Base-by-base conservation (phyloP, 148 eudicot genomes). In the Amaranthus palmeri region DNA sequence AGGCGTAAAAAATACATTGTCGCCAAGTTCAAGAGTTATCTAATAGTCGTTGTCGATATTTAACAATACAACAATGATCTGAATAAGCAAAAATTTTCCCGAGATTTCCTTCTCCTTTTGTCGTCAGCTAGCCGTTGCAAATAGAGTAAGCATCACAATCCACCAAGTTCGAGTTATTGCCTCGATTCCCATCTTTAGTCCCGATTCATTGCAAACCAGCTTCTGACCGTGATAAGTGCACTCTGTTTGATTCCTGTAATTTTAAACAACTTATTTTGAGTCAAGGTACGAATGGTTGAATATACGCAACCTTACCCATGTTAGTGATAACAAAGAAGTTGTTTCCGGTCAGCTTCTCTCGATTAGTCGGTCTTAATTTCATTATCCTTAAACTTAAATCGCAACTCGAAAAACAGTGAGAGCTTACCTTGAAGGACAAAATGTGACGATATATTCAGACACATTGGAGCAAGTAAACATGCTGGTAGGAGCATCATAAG, bases 401-500 rank as follows among this genome's bases (percentile, higher is more conserved):
- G 8, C 46, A 9, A 25, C 3, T 51, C 36, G 36, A 8, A 41
- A 1, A 7, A 1, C 3, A 52, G 44, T 41, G 14, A 7, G 8
- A 40, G 10, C 3, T 18, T 68, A 73, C 57, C 77, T 79, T 63
- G 82, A 70, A 61, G 82, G 58, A 72, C 84, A 83, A 69, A 78
- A 78, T 49, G 80, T 44, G 36, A 81, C 76, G 6, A 69, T 40
- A 25, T 80, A 86, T 36, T 86, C 76, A 0, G 81, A 60, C 3
- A 79, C 51, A 6, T 72, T 76, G 64, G 74, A 57, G 73, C 86
- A 79, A 15, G 85, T 81, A 36, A 74, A 10, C 10, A 74, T 72
- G 53, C 84, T 80, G 9, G 79, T 74, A 8, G 75, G 77, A 57
- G 84, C 84, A 78, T 81, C 87, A 64, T 70, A 82, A 13, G 82